phyloP scores from a whole-genome alignment of 148 eudicot genomes.

The Talinum fruticosum region DNA sequence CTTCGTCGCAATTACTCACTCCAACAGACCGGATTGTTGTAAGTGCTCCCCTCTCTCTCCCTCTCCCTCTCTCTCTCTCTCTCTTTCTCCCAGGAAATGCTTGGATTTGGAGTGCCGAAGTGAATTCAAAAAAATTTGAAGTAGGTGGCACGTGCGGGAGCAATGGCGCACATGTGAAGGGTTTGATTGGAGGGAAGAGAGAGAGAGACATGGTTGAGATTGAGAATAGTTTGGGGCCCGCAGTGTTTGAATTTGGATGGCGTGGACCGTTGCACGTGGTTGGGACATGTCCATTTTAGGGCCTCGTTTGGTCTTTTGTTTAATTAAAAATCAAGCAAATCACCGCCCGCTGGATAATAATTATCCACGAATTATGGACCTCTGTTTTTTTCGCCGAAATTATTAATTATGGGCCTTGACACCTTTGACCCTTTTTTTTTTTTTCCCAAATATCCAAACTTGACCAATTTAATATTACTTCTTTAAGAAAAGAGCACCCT shows the following conservation, averaged over 20 bases:
- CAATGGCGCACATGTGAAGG: slow-evolving; percentile 29
- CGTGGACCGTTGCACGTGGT: slow-evolving; percentile 29
- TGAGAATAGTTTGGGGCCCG: neutral
- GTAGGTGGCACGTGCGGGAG: slow-evolving; percentile 28
- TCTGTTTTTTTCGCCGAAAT: slow-evolving; percentile 3
- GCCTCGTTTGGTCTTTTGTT: neutral
- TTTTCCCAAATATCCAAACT: too few relatives aligned
- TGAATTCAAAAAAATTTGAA: slow-evolving; percentile 30
- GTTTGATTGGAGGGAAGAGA: slow-evolving; percentile 11
- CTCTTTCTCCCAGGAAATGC: neutral
- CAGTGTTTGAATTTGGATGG: slow-evolving; percentile 17
- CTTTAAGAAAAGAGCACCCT: neutral
- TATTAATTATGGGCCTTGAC: neutral
- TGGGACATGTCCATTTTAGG: neutral
- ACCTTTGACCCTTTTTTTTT: neutral
- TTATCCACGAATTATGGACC: neutral
- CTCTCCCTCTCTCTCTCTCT: neutral
- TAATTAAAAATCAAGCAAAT: neutral
- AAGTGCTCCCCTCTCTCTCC: neutral
- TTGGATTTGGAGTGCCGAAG: neutral
- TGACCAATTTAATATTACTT: neutral
- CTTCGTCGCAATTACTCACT: slow-evolving; percentile 10
- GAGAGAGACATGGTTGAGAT: slow-evolving; percentile 17
- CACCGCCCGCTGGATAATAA: slow-evolving; percentile 6
- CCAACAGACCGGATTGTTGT: neutral